These are phyloP conservation scores for Diaporthe batatas DNA, from an alignment of 2,329 filamentous ascomycete species.

Conservation along the genomic window DNA sequence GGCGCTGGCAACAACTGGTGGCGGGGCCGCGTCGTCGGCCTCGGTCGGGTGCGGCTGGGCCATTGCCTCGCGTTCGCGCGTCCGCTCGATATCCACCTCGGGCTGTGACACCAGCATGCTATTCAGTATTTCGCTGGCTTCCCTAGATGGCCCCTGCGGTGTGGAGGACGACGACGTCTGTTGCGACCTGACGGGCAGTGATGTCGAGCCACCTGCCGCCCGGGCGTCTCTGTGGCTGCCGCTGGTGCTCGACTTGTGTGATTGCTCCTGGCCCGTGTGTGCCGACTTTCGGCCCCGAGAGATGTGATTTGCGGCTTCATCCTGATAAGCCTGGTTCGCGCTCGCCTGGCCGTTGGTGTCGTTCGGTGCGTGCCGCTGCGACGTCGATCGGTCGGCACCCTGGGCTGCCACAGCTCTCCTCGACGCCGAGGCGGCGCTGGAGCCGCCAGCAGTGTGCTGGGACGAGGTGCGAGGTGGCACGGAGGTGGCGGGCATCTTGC, in stretches of 20 bases:
- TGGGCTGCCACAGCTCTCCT: constrained; percentile 55
- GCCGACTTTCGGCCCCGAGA: constrained; percentile 57
- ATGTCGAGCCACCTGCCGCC: constrained; percentile 50
- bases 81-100: constrained; percentile 78
- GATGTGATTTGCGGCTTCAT: constrained; percentile 53
- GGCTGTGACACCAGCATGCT: constrained; percentile 83
- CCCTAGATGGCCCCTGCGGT: constrained; percentile 73
- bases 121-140: constrained; percentile 84
- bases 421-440: constrained; percentile 55
- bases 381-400: constrained; percentile 32
- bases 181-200: constrained; percentile 61
- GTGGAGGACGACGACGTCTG: constrained; percentile 65
- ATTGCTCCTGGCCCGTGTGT: constrained; percentile 54
- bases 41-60: constrained; percentile 60
- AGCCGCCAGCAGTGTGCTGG: constrained; percentile 60
- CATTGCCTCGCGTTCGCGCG: constrained; percentile 77
- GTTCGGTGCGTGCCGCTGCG: constrained; percentile 45
- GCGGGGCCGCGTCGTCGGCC: constrained; percentile 58
- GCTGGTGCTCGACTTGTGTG: constrained; percentile 55
- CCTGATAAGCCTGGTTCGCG: constrained; percentile 47
- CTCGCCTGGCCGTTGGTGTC: constrained; percentile 53
- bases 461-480: constrained; percentile 87
- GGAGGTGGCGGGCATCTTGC: constrained; percentile 77
- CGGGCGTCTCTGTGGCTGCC: constrained; percentile 55
- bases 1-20: constrained; percentile 59